Conservation (phyloP, 148 eudicot species). For the Mesembryanthemum crystallinum region DNA sequence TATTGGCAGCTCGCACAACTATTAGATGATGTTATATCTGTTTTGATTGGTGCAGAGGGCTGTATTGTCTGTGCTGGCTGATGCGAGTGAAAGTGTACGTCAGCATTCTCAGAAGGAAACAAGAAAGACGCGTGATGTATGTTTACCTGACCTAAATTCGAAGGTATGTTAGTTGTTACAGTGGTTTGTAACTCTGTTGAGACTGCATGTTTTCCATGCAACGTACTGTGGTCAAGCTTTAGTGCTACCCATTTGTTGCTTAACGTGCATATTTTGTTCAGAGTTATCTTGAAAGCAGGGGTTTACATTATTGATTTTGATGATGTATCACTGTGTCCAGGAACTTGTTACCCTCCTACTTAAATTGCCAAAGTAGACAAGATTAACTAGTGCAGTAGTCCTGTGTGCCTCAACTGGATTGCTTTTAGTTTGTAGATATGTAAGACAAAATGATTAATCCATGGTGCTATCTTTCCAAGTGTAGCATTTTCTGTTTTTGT, state of each 20-base stretch:
- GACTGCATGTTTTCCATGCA: neutral
- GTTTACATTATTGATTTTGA: too few relatives aligned
- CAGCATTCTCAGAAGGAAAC: slow-evolving; percentile 32
- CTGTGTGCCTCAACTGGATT: too few relatives aligned
- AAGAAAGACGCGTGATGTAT: slow-evolving; percentile 35
- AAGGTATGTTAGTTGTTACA: slow-evolving; percentile 27
- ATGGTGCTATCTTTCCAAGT: too few relatives aligned
- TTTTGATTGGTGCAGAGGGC: slow-evolving; percentile 46
- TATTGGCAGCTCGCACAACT: neutral
- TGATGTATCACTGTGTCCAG: too few relatives aligned
- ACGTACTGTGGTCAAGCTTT: neutral
- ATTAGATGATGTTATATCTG: neutral
- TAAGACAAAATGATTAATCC: too few relatives aligned
- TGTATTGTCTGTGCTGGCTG: slow-evolving; percentile 46
- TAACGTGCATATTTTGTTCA: neutral
- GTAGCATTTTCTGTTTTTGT: too few relatives aligned
- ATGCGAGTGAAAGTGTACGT: slow-evolving; percentile 23
- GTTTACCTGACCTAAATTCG: slow-evolving; percentile 39
- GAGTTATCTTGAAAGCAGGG: too few relatives aligned
- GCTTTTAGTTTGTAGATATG: too few relatives aligned
- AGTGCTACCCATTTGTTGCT: neutral
- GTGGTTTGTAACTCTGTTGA: neutral
- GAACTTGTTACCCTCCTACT: too few relatives aligned
- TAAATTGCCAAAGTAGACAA: too few relatives aligned
- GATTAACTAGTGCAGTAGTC: too few relatives aligned